Percentiles rank a stretch among this genome's conserved stretches.
phyloP scores from a whole-genome alignment of 768 basidiomycete species.

The Baorangia bicolor region DNA sequence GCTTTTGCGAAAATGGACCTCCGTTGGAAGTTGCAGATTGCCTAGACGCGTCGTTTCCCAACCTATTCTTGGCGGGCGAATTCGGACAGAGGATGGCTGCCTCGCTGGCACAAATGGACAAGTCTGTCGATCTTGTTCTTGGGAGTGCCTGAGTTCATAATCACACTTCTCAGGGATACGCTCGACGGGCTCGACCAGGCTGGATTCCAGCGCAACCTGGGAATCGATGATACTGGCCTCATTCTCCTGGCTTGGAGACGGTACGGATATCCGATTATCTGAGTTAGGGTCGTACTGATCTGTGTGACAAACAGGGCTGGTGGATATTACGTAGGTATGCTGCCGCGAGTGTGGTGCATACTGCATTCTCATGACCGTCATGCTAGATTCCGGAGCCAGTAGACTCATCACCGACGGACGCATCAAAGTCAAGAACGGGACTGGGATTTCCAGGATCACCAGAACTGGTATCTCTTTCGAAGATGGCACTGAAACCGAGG shows the following conservation, averaged over 20 bases:
- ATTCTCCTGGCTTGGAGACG: constrained; percentile 11
- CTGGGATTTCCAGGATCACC: constrained; percentile 27
- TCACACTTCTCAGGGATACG: neutral
- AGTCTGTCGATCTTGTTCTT: neutral
- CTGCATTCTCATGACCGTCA: neutral
- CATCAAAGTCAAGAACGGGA: constrained; percentile 49
- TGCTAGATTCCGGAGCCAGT: constrained; percentile 35
- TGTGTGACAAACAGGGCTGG: constrained; percentile 27
- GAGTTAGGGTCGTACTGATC: neutral
- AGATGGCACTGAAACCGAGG: constrained; percentile 24
- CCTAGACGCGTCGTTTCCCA: constrained; percentile 1
- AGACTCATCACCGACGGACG: constrained; percentile 43
- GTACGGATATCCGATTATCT: constrained; percentile 3
- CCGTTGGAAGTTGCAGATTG: constrained; percentile 5
- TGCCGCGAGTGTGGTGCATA: too few species aligned
- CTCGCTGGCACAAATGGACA: neutral
- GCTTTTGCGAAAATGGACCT: constrained; percentile 4
- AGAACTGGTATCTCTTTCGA: constrained; percentile 21
- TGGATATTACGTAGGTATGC: constrained; percentile 39
- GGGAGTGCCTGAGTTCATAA: neutral
- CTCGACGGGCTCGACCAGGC: constrained; percentile 4
- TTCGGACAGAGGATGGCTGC: constrained; percentile 4
- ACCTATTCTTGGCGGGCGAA: neutral
- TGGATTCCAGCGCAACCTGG: constrained; percentile 21
- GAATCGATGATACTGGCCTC: constrained; percentile 35